A percentile compares a stretch with the other conserved stretches of the same genome.
These are phyloP conservation scores for Jacaranda mimosifolia DNA, from an alignment of 257 asterid genomes.

Conservation along the genomic window DNA sequence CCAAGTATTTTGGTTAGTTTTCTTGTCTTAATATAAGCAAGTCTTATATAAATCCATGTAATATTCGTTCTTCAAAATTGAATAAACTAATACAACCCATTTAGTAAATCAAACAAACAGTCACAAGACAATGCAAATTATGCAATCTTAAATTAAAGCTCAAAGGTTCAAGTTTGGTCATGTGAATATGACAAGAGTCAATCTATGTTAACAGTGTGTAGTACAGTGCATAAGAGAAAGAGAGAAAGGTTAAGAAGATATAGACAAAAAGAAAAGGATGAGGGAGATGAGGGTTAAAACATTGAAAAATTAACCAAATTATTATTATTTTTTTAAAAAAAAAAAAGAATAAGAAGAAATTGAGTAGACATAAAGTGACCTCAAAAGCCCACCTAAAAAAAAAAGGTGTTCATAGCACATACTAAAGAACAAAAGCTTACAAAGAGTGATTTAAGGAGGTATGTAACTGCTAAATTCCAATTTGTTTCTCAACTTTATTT, in stretches of 20 bases:
- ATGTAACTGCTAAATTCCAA: slow-evolving; percentile 52
- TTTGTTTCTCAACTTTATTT: slow-evolving; percentile 18
- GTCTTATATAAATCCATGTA: too few relatives aligned
- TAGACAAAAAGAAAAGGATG: slow-evolving; percentile 47
- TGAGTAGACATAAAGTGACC: slow-evolving; percentile 44
- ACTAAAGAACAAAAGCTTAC: slow-evolving; percentile 39
- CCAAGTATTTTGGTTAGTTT: too few relatives aligned
- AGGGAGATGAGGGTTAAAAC: slow-evolving; percentile 37
- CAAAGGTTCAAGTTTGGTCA: too few relatives aligned
- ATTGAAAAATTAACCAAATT: slow-evolving; percentile 37
- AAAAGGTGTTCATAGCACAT: slow-evolving; percentile 22
- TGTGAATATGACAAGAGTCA: not conserved
- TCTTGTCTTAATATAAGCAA: too few relatives aligned
- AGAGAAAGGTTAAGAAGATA: slow-evolving; percentile 37
- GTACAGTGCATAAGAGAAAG: not conserved
- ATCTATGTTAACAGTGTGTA: slow-evolving; percentile 21
- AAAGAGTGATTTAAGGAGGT: slow-evolving; percentile 45
- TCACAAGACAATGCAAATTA: too few relatives aligned
- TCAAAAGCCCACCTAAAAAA: slow-evolving; percentile 18
- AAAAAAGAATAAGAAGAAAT: not conserved
- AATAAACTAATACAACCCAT: too few relatives aligned
- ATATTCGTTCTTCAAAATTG: too few relatives aligned
- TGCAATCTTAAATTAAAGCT: not conserved
- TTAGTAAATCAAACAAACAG: too few relatives aligned
- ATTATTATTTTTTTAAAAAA: too few relatives aligned